Evolutionary conservation across 139 green algal genomes (phyloP).

Genomic region (Edaphochlamys debaryana): DNA sequence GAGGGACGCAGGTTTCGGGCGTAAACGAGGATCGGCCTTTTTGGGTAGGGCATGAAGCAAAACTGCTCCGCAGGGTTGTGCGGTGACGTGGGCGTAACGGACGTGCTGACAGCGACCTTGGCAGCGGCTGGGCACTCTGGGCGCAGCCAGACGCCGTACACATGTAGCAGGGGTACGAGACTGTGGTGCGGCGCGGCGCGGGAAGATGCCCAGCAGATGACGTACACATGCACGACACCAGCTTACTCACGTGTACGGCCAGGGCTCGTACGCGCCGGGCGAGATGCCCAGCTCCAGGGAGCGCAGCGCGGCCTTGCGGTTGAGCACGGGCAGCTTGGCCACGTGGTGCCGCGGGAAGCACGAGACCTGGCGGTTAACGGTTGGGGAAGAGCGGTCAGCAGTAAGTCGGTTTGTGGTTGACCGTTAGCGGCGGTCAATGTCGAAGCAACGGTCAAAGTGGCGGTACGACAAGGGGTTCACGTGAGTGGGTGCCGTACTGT

Average conservation of each 20-base stretch:
- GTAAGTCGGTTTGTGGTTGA: not conserved
- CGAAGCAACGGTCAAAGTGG: no score
- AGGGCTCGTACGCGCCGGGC: conserved; percentile 15
- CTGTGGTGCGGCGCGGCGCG: no score
- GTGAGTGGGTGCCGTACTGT: no score
- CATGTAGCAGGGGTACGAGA: no score
- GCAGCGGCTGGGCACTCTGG: no score
- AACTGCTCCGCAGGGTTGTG: not conserved
- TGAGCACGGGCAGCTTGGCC: conserved; percentile 32
- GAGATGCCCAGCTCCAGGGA: conserved; percentile 10
- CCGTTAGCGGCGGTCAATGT: not conserved
- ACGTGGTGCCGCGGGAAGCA: conserved; percentile 68
- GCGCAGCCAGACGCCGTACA: no score
- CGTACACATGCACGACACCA: no score
- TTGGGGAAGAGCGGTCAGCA: not conserved
- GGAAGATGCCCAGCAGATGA: not conserved
- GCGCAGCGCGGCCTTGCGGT: not conserved
- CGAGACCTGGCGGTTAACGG: conserved; percentile 42
- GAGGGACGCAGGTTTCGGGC: not conserved
- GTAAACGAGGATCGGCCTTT: not conserved
- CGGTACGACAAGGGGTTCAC: not conserved
- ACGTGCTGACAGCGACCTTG: not conserved
- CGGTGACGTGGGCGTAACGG: not conserved
- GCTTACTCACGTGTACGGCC: conserved; percentile 21
- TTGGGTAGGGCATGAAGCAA: not conserved